These are phyloP conservation scores for Xylariaceae sp. DNA, from an alignment of 2,329 filamentous ascomycete genomes.

Conservation along the genomic window DNA sequence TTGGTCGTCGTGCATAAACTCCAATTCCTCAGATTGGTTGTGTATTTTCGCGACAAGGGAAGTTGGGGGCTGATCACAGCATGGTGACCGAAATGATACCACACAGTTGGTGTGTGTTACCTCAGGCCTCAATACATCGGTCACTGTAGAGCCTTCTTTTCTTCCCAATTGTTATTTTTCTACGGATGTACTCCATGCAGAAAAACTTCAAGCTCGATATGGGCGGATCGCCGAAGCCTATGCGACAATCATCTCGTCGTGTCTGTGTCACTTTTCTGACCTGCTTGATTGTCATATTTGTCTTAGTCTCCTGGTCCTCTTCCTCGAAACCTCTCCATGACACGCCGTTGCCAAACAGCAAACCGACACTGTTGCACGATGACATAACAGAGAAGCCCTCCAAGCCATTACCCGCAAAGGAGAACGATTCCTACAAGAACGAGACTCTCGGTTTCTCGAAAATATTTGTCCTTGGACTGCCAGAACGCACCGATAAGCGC, in stretches of 20 bases:
- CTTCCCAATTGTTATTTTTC: neutral
- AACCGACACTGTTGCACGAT: neutral
- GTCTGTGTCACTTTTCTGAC: constrained; percentile 2
- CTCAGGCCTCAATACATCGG: neutral
- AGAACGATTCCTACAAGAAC: constrained; percentile 16
- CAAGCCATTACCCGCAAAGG: neutral
- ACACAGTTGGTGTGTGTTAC: neutral
- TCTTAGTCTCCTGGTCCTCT: neutral
- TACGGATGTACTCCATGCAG: neutral
- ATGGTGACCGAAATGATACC: neutral
- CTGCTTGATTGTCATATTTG: neutral
- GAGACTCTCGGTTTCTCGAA: constrained; percentile 29
- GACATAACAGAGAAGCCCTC: neutral
- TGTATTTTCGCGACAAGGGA: neutral
- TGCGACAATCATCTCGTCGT: constrained; percentile 1
- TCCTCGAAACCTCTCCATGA: neutral
- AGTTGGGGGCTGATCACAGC: neutral
- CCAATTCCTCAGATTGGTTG: too few species aligned
- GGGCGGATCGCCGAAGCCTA: neutral
- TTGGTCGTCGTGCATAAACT: too few species aligned
- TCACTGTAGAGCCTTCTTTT: neutral
- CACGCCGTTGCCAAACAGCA: neutral
- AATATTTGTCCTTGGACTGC: constrained; percentile 41
- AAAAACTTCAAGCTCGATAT: neutral
- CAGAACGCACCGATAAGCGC: constrained; percentile 45